A percentile compares a stretch with the other conserved stretches of the same genome.
phyloP scores from a whole-genome alignment of 306 rosid genomes.

The Vigna trinervia region DNA sequence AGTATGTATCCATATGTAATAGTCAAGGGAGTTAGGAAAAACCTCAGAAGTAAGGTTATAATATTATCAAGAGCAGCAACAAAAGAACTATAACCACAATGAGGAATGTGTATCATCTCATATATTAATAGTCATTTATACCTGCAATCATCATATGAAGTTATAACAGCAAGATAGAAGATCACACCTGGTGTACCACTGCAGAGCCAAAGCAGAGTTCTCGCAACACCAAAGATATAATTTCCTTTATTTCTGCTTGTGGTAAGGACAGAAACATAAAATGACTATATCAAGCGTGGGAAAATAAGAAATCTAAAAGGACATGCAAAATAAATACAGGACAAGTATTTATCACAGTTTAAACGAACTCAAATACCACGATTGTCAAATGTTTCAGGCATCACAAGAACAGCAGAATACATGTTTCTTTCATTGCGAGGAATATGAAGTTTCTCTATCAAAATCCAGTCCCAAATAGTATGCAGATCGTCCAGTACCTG shows the following conservation, averaged over 20 bases:
- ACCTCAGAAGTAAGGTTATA: background rate
- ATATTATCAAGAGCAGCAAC: slow-evolving; percentile 12
- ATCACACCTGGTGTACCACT: slow-evolving; percentile 94
- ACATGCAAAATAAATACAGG: slow-evolving; percentile 33
- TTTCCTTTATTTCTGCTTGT: slow-evolving; percentile 85
- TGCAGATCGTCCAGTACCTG: slow-evolving; percentile 87
- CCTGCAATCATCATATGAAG: slow-evolving; percentile 26
- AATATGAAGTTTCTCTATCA: slow-evolving; percentile 79
- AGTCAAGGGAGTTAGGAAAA: slow-evolving; percentile 26
- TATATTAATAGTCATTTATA: background rate
- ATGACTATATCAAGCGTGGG: slow-evolving; percentile 35
- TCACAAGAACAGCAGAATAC: slow-evolving; percentile 84
- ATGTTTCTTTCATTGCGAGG: slow-evolving; percentile 75
- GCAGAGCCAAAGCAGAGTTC: slow-evolving; percentile 87
- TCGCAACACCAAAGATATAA: slow-evolving; percentile 70
- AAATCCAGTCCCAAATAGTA: slow-evolving; percentile 94
- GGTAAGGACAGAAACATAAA: slow-evolving; percentile 43
- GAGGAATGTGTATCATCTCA: slow-evolving; percentile 10
- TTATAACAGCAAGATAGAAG: slow-evolving; percentile 22
- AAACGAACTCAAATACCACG: slow-evolving; percentile 66
- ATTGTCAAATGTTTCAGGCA: slow-evolving; percentile 92
- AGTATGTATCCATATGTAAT: slow-evolving; percentile 6
- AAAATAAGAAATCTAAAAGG: slow-evolving; percentile 20
- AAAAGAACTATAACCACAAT: background rate
- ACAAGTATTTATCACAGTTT: slow-evolving; percentile 32